These are phyloP conservation scores for Knoxdaviesia capensis DNA, from an alignment of 2,329 filamentous ascomycete species.

Conservation along the genomic window DNA sequence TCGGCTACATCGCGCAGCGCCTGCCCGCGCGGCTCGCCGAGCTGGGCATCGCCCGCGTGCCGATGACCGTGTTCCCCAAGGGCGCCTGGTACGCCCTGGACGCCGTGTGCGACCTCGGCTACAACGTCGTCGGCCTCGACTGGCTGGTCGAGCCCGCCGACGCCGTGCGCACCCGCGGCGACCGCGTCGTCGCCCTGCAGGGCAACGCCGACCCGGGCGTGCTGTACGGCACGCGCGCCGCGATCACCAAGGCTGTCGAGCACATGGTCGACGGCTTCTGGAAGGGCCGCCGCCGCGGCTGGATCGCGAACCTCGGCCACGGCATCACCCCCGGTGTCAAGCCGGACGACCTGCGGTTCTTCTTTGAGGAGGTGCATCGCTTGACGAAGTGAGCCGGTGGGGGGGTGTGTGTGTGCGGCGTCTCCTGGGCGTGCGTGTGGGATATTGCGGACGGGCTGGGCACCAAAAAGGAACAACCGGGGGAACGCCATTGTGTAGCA, in stretches of 20 bases:
- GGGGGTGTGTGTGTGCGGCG: too few species aligned
- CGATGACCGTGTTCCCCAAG: conserved; percentile 97
- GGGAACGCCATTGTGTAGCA: too few species aligned
- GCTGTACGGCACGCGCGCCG: conserved; percentile 63
- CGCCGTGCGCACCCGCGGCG: conserved; percentile 59
- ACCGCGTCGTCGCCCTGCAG: conserved; percentile 61
- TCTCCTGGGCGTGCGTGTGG: too few species aligned
- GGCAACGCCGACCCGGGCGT: conserved; percentile 92
- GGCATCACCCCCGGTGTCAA: conserved; percentile 91
- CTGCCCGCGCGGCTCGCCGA: conserved; percentile 56
- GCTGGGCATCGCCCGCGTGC: conserved; percentile 59
- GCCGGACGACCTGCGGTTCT: conserved; percentile 82
- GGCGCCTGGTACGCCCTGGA: conserved; percentile 92
- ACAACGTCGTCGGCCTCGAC: conserved; percentile 85
- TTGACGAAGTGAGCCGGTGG: conserved; percentile 26
- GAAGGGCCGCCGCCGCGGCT: conserved; percentile 50
- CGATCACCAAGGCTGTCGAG: conserved; percentile 67
- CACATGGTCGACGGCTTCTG: conserved; percentile 77
- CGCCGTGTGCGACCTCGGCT: conserved; percentile 68
- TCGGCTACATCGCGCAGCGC: conserved; percentile 64
- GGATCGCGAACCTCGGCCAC: conserved; percentile 94
- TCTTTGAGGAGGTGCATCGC: conserved; percentile 79
- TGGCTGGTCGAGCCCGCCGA: conserved; percentile 83
- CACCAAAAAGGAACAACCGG: too few species aligned
- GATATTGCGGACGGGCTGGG: too few species aligned